Evolutionary conservation across 2,329 filamentous ascomycete genomes (phyloP).

Genomic region (Cladophialophora exuberans): DNA sequence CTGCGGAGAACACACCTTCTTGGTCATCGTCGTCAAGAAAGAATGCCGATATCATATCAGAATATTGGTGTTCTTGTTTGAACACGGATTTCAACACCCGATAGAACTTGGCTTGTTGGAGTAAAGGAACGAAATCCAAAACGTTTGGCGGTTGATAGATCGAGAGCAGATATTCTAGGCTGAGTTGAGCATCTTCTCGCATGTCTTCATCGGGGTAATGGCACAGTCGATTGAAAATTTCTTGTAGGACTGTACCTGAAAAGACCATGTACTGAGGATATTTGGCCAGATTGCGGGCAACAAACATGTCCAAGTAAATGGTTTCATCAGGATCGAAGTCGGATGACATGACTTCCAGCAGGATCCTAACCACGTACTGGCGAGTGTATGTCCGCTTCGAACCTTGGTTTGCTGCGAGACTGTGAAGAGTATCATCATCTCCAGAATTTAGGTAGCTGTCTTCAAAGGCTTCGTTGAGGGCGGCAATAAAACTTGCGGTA

Average conservation of each 20-base stretch:
- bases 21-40: slow-evolving; percentile 83
- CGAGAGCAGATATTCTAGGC: slow-evolving; percentile 90
- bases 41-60: slow-evolving; percentile 75
- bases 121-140: slow-evolving; percentile 72
- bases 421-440: slow-evolving; percentile 57
- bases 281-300: slow-evolving; percentile 92
- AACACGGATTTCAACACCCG: slow-evolving; percentile 91
- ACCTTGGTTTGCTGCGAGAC: slow-evolving; percentile 57
- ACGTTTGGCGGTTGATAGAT: slow-evolving; percentile 89
- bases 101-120: slow-evolving; percentile 81
- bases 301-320: slow-evolving; percentile 98
- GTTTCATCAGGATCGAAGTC: slow-evolving; percentile 78
- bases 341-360: slow-evolving; percentile 86
- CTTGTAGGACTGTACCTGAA: slow-evolving; percentile 80
- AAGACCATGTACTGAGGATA: slow-evolving; percentile 95
- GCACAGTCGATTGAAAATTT: slow-evolving; percentile 80
- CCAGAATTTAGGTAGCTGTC: slow-evolving; percentile 79
- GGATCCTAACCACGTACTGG: slow-evolving; percentile 88
- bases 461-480: slow-evolving; percentile 96
- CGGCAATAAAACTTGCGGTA: slow-evolving; percentile 88
- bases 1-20: slow-evolving; percentile 75
- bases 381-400: slow-evolving; percentile 54
- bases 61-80: slow-evolving; percentile 76
- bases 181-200: slow-evolving; percentile 93
- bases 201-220: slow-evolving; percentile 79